Conservation (phyloP, 1,139 yeast genomes). For the Ogataea hybrid region DNA sequence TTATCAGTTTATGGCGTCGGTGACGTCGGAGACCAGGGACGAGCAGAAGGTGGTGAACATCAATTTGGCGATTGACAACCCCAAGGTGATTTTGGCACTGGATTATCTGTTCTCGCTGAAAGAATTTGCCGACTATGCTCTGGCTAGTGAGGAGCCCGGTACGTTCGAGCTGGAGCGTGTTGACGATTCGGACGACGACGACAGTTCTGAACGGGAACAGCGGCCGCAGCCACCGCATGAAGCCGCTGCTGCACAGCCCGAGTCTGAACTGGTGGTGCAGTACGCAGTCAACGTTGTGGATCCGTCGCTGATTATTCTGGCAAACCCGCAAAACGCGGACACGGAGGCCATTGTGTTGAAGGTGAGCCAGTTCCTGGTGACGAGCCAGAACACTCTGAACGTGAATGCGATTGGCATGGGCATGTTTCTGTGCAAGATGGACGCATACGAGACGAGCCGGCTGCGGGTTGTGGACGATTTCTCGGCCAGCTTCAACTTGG, state of each 20-base stretch:
- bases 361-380: conserved; percentile 71
- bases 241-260: background rate
- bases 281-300: conserved; percentile 73
- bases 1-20: too few species aligned
- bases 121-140: conserved; percentile 49
- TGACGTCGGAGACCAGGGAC: conserved; percentile 42
- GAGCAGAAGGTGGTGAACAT: conserved; percentile 44
- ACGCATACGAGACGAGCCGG: conserved; percentile 53
- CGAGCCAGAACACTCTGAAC: conserved; percentile 65
- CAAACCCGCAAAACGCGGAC: conserved; percentile 66
- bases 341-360: conserved; percentile 92
- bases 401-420: conserved; percentile 80
- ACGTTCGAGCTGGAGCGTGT: background rate
- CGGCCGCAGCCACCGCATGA: background rate
- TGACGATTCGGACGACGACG: background rate
- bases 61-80: conserved; percentile 73
- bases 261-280: conserved; percentile 31
- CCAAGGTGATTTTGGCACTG: conserved; percentile 75
- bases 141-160: background rate
- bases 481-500: conserved; percentile 73
- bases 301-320: conserved; percentile 75
- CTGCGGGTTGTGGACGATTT: conserved; percentile 87
- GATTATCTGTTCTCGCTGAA: conserved; percentile 83
- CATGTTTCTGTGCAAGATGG: conserved; percentile 80
- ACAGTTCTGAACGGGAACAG: background rate